Base-by-base conservation (phyloP, 495 filamentous ascomycete species). In the Ascobolus immersus region DNA sequence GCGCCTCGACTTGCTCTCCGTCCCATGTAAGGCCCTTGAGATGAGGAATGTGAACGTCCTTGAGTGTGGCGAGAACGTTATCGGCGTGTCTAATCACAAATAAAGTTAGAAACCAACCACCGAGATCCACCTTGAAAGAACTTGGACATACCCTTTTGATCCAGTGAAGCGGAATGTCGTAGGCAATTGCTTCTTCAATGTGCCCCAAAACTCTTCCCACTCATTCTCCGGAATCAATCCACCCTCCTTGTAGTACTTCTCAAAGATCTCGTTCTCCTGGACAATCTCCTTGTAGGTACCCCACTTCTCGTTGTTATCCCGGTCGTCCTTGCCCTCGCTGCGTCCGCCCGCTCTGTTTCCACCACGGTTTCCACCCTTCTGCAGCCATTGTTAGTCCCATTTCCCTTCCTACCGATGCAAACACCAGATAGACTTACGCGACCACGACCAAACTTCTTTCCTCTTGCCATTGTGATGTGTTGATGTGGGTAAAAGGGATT, bases 141-240 rank as follows among this genome's bases (percentile, higher is more conserved):
- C 12, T 26, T 13, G 36, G 15, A 55, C 56, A 24, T 65, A 71
- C 72, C 72, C 73, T 60, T 77, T 80, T 2, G 79, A 90, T 5
- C 86, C 84, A 32, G 80, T 78, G 54, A 96, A 96, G 22, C 89
- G 66, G 61, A 93, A 96, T 52, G 77, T 89, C 55, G 86, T 93
- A 28, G 86, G 86, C 2, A 96, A 60, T 44, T 92, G 82, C 41
- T 70, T 60, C 36, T 67, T 63, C 42, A 94, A 53, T 4, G 75
- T 60, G 4, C 58, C 55, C 86, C 86, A 96, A 55, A 94, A 94
- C 3, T 64, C 60, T 15, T 66, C 57, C 36, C 58, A 60, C 53
- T 93, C 82, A 12, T 68, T 64, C 21, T 78, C 73, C 8, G 66
- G 57, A 3, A 93, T 52, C 20, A 81, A 59, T 1, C 72, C 62